Base-by-base conservation (phyloP, 75 land plant genomes). In the Sequoia sempervirens region DNA sequence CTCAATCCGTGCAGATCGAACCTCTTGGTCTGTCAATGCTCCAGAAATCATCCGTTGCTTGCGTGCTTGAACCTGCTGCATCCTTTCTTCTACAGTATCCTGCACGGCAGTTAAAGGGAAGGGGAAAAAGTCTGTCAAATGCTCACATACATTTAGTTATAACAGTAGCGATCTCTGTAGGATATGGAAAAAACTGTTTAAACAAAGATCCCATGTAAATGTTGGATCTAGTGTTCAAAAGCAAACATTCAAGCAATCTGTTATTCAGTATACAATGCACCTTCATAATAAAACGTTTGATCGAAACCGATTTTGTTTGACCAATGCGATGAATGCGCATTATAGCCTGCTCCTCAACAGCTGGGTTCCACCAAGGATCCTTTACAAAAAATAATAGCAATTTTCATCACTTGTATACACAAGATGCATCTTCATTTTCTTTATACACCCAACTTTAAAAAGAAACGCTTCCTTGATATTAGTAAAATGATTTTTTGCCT, bases 321-420 rank as follows among this genome's bases (percentile, higher is more conserved):
- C 98, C 98, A 83, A 96, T 94, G 2, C 98, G 92, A 86, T 96
- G 98, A 64, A 96, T 96, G 72, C 98, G 83, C 97, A 95, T 93
- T 76, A 94, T 93, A 28, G 97, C 98, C 83, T 96, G 98, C 84
- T 94, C 97, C 79, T 96, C 97, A 15, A 94, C 98, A 26, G 96
- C 96, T 36, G 98, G 96, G 88, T 96, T 96, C 98, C 96, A 96
- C 98, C 97, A 96, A 53, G 97, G 98, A 89, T 96, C 97, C 96
- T 94, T 50, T 79, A 41, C 52, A 73, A 83, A 32, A 5, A 78
- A 10, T 32, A n/a, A 45, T 4, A n/a, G 28, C 50, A 78, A 23
- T 40, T 20, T 41, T 47, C 50, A 12, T 43, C 46, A 78, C 0
- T n/a, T 43, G 26, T 18, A 10, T 26, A 9, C 28, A 78, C 28